phyloP scores from a whole-genome alignment of 805 yeast genomes.

The Tetrapisispora arboricola region DNA sequence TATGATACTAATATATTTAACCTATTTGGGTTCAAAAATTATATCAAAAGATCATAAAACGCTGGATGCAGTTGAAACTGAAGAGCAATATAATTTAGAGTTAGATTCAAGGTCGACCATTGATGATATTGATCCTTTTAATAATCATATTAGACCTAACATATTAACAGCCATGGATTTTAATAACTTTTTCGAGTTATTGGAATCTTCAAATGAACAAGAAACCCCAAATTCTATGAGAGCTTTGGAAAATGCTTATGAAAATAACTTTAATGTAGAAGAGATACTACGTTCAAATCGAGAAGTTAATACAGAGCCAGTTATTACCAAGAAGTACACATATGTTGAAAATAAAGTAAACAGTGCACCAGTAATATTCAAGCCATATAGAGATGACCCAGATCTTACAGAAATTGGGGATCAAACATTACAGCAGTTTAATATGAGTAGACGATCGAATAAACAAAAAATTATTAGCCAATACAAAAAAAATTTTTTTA shows the following conservation, averaged over 20 bases:
- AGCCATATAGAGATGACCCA: constrained; percentile 2
- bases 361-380: constrained; percentile 1
- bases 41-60: constrained; percentile 3
- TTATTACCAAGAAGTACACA: not conserved
- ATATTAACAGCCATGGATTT: constrained; percentile 25
- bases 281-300: not conserved
- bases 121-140: constrained; percentile 1
- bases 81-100: constrained; percentile 3
- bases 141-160: constrained; percentile 20
- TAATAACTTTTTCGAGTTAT: constrained; percentile 16
- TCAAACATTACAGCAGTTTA: not conserved
- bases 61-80: not conserved
- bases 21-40: constrained; percentile 15
- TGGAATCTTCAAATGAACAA: constrained; percentile 9
- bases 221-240: not conserved
- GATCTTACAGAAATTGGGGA: not conserved
- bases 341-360: constrained; percentile 11
- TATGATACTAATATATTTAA: constrained; percentile 20
- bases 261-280: not conserved
- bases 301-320: constrained; percentile 17
- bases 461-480: not conserved
- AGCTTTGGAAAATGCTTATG: not conserved
- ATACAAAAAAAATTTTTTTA: constrained; percentile 5
- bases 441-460: not conserved
- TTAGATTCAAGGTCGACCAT: constrained; percentile 3